These are phyloP conservation scores for Pogostemon cablin DNA, from an alignment of 257 asterid species.

Conservation along the genomic window DNA sequence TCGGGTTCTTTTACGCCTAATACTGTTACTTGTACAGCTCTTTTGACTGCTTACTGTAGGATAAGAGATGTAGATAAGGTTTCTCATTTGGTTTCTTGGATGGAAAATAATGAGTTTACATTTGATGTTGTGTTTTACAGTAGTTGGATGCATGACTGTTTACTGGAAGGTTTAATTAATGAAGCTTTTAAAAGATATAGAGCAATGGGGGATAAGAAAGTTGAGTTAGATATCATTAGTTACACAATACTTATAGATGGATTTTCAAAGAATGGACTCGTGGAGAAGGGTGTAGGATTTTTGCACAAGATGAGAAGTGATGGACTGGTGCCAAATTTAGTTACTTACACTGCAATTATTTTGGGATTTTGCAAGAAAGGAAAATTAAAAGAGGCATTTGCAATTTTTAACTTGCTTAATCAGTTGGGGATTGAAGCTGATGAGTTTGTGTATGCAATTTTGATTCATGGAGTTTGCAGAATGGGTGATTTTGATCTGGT, in stretches of 20 bases:
- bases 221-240: constrained; percentile 57
- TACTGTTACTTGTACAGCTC: constrained; percentile 59
- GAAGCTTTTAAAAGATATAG: constrained; percentile 57
- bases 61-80: constrained; percentile 55
- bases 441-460: constrained; percentile 69
- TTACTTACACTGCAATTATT: constrained; percentile 72
- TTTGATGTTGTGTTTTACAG: constrained; percentile 74
- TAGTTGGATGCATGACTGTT: constrained; percentile 67
- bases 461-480: constrained; percentile 76
- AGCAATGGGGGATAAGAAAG: constrained; percentile 50
- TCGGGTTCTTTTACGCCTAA: constrained; percentile 58
- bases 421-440: constrained; percentile 60
- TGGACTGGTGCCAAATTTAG: constrained; percentile 66
- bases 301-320: constrained; percentile 69
- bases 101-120: constrained; percentile 49
- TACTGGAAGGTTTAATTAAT: constrained; percentile 50
- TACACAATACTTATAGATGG: constrained; percentile 83
- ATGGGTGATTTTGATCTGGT: constrained; percentile 59
- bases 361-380: constrained; percentile 84
- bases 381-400: constrained; percentile 70
- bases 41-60: constrained; percentile 63
- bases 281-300: constrained; percentile 81
- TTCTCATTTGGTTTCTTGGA: constrained; percentile 56
- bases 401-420: constrained; percentile 57
- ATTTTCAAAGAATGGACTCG: constrained; percentile 72